Evolutionary conservation across 345 rosid species (phyloP).

Genomic region (Moricandia arvensis): DNA sequence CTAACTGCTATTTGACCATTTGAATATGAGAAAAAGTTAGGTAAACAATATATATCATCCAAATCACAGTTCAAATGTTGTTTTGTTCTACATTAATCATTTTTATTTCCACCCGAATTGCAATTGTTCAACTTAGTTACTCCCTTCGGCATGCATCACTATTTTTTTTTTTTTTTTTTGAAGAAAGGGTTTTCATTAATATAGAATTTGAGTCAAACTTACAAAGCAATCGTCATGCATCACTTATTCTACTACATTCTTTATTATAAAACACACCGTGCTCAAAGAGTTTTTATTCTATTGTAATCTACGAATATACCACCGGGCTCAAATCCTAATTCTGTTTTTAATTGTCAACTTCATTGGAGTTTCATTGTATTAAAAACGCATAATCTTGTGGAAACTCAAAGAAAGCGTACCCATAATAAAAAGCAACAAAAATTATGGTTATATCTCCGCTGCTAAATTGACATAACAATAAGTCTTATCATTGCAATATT

Average conservation of each 20-base stretch:
- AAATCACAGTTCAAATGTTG: neutral
- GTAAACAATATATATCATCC: neutral
- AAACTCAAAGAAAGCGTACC: neutral
- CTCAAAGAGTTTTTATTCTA: neutral
- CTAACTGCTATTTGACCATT: neutral
- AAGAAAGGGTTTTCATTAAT: too few species aligned
- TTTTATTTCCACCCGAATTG: neutral
- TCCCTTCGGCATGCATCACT: neutral
- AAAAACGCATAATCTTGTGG: neutral
- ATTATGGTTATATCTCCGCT: neutral
- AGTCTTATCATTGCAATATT: neutral
- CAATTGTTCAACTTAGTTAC: neutral
- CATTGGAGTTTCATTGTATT: neutral
- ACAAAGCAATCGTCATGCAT: neutral
- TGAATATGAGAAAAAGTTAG: neutral
- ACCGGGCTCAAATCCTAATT: too few species aligned
- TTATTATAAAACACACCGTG: neutral
- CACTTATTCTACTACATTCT: neutral
- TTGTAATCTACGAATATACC: too few species aligned
- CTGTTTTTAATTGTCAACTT: neutral
- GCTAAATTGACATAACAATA: neutral
- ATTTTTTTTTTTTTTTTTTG: too few species aligned
- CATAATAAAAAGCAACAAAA: neutral
- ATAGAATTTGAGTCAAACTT: neutral
- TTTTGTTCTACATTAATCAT: neutral